These are phyloP conservation scores for Thalassiosira delicatula DNA, from an alignment of 352 stramenopile genomes.

Conservation along the genomic window DNA sequence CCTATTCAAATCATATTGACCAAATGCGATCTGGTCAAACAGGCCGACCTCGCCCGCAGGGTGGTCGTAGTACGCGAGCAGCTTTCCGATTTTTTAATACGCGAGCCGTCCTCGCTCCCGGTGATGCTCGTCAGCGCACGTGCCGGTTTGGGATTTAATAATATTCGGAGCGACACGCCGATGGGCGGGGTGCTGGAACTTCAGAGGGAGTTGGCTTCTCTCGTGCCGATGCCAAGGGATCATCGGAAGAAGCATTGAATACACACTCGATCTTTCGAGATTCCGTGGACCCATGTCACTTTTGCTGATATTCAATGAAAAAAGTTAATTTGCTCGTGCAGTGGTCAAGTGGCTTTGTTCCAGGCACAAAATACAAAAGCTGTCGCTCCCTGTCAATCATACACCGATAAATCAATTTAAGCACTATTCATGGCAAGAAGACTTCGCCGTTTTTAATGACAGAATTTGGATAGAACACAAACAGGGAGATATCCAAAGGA, in stretches of 20 bases:
- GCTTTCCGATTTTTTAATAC: constrained; percentile 72
- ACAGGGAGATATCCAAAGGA: too few species aligned
- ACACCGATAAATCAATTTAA: too few species aligned
- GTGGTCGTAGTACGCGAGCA: constrained; percentile 66
- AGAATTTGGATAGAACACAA: too few species aligned
- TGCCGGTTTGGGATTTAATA: constrained; percentile 65
- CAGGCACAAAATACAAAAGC: too few species aligned
- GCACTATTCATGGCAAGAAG: too few species aligned
- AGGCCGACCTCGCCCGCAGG: constrained; percentile 71
- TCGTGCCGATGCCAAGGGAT: constrained; percentile 44
- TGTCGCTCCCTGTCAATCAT: too few species aligned
- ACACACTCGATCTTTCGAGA: too few species aligned
- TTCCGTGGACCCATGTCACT: too few species aligned
- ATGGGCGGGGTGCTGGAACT: constrained; percentile 75
- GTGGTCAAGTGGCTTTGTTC: too few species aligned
- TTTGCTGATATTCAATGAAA: too few species aligned
- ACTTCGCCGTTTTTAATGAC: too few species aligned
- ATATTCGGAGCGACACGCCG: constrained; percentile 52
- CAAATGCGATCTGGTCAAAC: constrained; percentile 82
- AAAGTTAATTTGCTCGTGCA: too few species aligned
- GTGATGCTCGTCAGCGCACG: constrained; percentile 80
- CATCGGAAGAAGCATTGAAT: constrained; percentile 29
- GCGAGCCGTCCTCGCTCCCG: constrained; percentile 71
- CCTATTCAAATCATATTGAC: constrained; percentile 83
- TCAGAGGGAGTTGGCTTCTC: constrained; percentile 73